Evolutionary conservation across 2,329 filamentous ascomycete genomes (phyloP), one percentile per base, ranked within the genome.

Genomic region (Cercospora berteroae): DNA sequence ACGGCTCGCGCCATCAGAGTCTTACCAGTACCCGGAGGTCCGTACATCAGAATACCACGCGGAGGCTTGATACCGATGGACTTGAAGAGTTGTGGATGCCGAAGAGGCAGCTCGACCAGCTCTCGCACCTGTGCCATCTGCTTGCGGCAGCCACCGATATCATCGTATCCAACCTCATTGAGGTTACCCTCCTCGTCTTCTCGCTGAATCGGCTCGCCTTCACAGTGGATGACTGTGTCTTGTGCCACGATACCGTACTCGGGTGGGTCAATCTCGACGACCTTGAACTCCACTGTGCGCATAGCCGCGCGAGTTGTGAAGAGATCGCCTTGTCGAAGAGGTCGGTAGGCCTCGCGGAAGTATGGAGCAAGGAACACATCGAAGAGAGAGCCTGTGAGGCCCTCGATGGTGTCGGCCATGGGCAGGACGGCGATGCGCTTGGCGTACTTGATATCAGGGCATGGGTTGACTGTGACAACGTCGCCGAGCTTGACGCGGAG

Each of bases 71-170:
- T 97, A 88, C 95, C 95, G 78, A 99, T 98, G 48, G 94, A 98
- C 87, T 98, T 99, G 91, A 99, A 99, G 60, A 99, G 90, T 82
- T 98, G 95, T 69, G 95, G 95, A 82, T 99, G 95, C 78, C 95
- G 90, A 70, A 99, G 88, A 69, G 95, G 95, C 74, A 99, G 86
- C 86, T 99, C 95, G 72, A 99, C 95, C 86, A 99, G 89, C 82
- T 99, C 95, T 80, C 95, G 92, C 76, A 99, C 97, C 86, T 99
- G 95, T 71, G 95, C 95, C 95, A 99, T 98, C 84, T 99, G 95
- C 85, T 99, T 99, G 79, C 95, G 89, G 88, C 95, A 98, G 74
- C 95, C 95, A 87, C 95, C 95, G 83, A 99, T 99, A 79, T 99
- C 95, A 77, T 99, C 95, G 80, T 99, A 99, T 59, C 95, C 95